Evolutionary conservation across 495 filamentous ascomycete genomes (phyloP).

Genomic region (Penicillium roqueforti): DNA sequence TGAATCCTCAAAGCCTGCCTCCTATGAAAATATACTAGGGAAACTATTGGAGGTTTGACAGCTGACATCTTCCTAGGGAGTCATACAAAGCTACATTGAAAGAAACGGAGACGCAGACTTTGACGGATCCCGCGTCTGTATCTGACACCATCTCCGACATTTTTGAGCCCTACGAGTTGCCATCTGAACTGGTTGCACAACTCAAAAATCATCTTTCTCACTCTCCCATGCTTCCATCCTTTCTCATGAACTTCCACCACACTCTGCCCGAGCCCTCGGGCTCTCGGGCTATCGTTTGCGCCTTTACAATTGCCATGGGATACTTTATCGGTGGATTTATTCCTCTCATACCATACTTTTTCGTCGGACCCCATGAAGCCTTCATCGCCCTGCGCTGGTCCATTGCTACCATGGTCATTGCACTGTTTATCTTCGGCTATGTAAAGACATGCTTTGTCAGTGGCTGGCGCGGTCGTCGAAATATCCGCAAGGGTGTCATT

Average conservation of each 20-base stretch:
- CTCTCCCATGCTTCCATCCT: conserved; percentile 47
- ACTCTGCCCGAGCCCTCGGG: conserved; percentile 47
- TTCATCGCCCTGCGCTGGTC: conserved; percentile 61
- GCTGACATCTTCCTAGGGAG: conserved; percentile 31
- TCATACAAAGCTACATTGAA: conserved; percentile 50
- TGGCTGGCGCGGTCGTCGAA: conserved; percentile 34
- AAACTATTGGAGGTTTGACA: not conserved
- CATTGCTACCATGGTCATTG: conserved; percentile 63
- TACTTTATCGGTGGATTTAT: conserved; percentile 73
- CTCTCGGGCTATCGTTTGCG: conserved; percentile 54
- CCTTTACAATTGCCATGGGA: conserved; percentile 61
- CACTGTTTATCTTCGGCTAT: conserved; percentile 70
- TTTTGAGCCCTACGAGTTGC: conserved; percentile 54
- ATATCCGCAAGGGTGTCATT: conserved; percentile 38
- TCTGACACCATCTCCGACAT: conserved; percentile 43
- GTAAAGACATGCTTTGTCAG: conserved; percentile 58
- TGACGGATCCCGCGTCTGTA: conserved; percentile 35
- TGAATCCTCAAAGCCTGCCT: not conserved
- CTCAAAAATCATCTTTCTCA: conserved; percentile 45
- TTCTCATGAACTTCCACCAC: conserved; percentile 57
- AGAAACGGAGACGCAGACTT: conserved; percentile 41
- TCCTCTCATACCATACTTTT: conserved; percentile 74
- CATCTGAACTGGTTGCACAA: conserved; percentile 39
- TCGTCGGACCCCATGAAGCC: conserved; percentile 53
- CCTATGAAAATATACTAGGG: not conserved